phyloP scores from a whole-genome alignment of 306 rosid species.

The Cicer arietinum region DNA sequence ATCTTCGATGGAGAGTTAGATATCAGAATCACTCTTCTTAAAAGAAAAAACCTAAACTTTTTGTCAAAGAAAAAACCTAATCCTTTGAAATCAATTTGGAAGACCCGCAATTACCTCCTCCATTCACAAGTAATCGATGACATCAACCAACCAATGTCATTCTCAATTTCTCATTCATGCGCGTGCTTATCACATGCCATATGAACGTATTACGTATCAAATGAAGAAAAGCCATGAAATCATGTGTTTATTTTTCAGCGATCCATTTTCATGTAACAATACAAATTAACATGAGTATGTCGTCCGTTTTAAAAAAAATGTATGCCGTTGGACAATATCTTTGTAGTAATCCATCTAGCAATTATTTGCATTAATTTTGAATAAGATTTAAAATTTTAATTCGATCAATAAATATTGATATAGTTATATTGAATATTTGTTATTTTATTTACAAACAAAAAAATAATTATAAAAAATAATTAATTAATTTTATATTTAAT shows the following conservation, averaged over 20 bases:
- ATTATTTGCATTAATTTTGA: no score
- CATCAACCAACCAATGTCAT: conserved; percentile 1
- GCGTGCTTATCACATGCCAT: conserved; percentile 42
- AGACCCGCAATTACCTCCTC: conserved; percentile 64
- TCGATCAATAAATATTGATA: no score
- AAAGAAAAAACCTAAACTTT: not conserved
- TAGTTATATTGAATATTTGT: rapidly evolving
- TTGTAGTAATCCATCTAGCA: not conserved
- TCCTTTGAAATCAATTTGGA: conserved; percentile 54
- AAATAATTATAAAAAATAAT: no score
- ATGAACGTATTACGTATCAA: not conserved
- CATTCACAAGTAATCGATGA: conserved; percentile 40
- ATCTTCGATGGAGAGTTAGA: no score
- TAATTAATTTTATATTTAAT: no score
- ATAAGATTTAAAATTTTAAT: no score
- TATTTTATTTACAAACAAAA: no score
- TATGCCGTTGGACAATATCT: conserved; percentile 28
- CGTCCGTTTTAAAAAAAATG: no score
- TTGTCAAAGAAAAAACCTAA: conserved; percentile 46
- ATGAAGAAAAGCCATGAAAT: not conserved
- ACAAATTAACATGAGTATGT: conserved; percentile 7
- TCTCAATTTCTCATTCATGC: not conserved
- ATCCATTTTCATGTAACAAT: not conserved
- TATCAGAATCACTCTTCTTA: not conserved
- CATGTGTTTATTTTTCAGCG: not conserved